phyloP scores from a whole-genome alignment of 768 basidiomycete genomes.

The Pilatotrama ljubarskyi region DNA sequence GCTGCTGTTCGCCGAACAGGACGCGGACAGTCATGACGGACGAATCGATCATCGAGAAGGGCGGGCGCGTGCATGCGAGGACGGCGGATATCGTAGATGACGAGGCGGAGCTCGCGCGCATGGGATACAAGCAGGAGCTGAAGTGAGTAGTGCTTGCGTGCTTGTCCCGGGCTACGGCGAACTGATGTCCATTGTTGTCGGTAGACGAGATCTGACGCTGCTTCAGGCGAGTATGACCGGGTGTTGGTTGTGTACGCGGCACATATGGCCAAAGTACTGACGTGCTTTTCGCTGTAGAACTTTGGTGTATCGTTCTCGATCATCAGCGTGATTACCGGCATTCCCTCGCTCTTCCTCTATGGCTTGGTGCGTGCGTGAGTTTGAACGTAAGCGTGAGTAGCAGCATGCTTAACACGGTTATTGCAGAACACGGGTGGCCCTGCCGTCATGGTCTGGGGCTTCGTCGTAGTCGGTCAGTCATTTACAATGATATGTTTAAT shows the following conservation, averaged over 20 bases:
- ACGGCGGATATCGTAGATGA: slow-evolving; percentile 35
- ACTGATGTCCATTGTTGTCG: neutral
- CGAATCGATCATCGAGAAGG: slow-evolving; percentile 13
- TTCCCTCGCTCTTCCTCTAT: slow-evolving; percentile 67
- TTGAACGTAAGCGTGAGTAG: neutral
- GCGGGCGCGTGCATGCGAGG: slow-evolving; percentile 1
- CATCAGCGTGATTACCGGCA: slow-evolving; percentile 73
- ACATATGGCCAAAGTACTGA: neutral
- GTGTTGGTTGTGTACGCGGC: slow-evolving; percentile 1
- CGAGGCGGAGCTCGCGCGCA: slow-evolving; percentile 62
- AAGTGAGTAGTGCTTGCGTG: slow-evolving; percentile 41
- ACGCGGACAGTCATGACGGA: slow-evolving; percentile 9
- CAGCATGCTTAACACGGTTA: neutral
- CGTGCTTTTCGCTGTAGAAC: slow-evolving; percentile 43
- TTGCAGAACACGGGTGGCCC: slow-evolving; percentile 73
- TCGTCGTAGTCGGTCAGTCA: slow-evolving; percentile 58
- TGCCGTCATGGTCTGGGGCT: slow-evolving; percentile 78
- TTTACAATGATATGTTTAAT: neutral
- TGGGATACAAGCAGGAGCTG: slow-evolving; percentile 75
- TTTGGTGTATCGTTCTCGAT: slow-evolving; percentile 78
- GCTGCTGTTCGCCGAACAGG: neutral
- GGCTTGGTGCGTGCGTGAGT: slow-evolving; percentile 51
- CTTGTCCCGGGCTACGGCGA: neutral
- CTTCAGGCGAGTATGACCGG: slow-evolving; percentile 54
- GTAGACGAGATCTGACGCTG: slow-evolving; percentile 61